These are phyloP conservation scores for Penium margaritaceum DNA, from an alignment of 139 green algal species.

Conservation along the genomic window DNA sequence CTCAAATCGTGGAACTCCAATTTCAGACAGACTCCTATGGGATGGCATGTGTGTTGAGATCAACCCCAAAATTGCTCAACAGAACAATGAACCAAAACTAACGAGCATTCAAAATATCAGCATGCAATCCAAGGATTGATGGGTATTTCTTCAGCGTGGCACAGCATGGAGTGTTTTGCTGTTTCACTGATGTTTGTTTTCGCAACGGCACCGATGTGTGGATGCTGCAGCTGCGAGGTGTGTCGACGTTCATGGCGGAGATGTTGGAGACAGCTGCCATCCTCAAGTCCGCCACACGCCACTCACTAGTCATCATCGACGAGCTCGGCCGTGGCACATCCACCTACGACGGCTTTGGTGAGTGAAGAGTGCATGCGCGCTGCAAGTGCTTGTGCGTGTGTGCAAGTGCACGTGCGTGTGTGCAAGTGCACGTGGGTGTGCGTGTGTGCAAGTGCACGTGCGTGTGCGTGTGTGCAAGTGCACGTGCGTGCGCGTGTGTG, in stretches of 20 bases:
- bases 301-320: constrained; percentile 88
- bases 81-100: background rate
- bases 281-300: constrained; percentile 52
- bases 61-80: background rate
- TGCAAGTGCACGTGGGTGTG: background rate
- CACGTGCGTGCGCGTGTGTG: background rate
- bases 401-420: background rate
- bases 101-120: no score
- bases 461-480: background rate
- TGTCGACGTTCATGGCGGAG: constrained; percentile 98
- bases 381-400: background rate
- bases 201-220: no score
- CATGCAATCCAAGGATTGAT: no score
- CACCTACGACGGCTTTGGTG: constrained; percentile 91
- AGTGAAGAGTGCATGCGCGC: no score
- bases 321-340: constrained; percentile 88
- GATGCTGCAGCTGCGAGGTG: constrained; percentile 58
- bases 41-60: no score
- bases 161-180: background rate
- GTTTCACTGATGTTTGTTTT: no score
- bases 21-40: no score
- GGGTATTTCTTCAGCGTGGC: no score
- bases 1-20: no score
- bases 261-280: constrained; percentile 78
- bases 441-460: background rate